Evolutionary conservation across 2,329 filamentous ascomycete genomes (phyloP).

Genomic region (Emmonsiellopsis sp.): DNA sequence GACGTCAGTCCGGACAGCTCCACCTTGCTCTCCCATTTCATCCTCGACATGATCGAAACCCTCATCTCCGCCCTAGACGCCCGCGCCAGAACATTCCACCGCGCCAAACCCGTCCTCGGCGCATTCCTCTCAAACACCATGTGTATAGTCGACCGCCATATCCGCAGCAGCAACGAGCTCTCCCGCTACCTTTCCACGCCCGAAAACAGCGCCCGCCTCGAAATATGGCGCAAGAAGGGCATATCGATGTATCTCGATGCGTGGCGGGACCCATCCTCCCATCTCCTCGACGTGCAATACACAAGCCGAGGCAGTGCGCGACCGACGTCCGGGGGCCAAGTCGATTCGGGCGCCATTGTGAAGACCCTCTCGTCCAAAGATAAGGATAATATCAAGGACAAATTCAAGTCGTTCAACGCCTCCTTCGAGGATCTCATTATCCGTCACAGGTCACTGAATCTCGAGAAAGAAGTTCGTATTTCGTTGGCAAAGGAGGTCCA

Average conservation of each 20-base stretch:
- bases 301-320: slow-evolving; percentile 62
- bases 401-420: slow-evolving; percentile 84
- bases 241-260: slow-evolving; percentile 71
- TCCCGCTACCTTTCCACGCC: slow-evolving; percentile 55
- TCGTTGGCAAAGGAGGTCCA: slow-evolving; percentile 77
- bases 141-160: slow-evolving; percentile 72
- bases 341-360: slow-evolving; percentile 73
- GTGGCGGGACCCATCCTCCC: slow-evolving; percentile 78
- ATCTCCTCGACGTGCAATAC: slow-evolving; percentile 84
- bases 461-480: slow-evolving; percentile 82
- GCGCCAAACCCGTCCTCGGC: slow-evolving; percentile 68
- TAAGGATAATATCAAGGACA: slow-evolving; percentile 91
- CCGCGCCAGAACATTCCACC: slow-evolving; percentile 63
- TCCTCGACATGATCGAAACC: slow-evolving; percentile 75
- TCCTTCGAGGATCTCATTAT: slow-evolving; percentile 81
- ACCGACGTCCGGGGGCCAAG: slow-evolving; percentile 55
- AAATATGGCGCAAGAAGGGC: slow-evolving; percentile 80
- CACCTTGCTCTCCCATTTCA: slow-evolving; percentile 82
- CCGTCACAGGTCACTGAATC: slow-evolving; percentile 71
- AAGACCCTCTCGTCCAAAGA: slow-evolving; percentile 81
- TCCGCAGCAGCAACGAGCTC: slow-evolving; percentile 66
- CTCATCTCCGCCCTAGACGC: slow-evolving; percentile 66
- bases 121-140: slow-evolving; percentile 89
- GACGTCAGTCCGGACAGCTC: slow-evolving; percentile 83
- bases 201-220: slow-evolving; percentile 56